These are phyloP conservation scores for Lactuca saligna DNA, from an alignment of 129 eudicot genomes.

Conservation along the genomic window DNA sequence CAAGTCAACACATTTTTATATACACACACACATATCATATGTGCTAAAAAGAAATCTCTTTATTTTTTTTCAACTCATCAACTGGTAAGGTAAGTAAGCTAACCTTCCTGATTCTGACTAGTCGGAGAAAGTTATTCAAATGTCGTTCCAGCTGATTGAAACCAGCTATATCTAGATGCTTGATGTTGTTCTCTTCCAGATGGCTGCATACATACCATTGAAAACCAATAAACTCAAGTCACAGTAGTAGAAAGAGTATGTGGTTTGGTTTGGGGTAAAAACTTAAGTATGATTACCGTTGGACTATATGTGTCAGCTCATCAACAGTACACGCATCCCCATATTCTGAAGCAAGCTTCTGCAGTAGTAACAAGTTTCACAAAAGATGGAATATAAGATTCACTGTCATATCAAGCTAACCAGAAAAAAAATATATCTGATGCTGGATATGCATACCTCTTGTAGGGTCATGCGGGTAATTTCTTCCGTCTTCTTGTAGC, in stretches of 20 bases:
- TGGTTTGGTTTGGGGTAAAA: background rate
- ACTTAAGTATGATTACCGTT: slow-evolving; percentile 15
- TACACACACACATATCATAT: too few relatives aligned
- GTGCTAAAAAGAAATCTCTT: too few relatives aligned
- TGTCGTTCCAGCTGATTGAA: slow-evolving; percentile 25
- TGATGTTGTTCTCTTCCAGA: slow-evolving; percentile 20
- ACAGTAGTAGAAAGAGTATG: background rate
- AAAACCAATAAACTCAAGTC: background rate
- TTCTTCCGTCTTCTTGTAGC: slow-evolving; percentile 8
- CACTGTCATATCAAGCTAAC: background rate
- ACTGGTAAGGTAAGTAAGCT: background rate
- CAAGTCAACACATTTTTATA: background rate
- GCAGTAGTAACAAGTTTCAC: background rate
- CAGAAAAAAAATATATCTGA: background rate
- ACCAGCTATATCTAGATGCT: slow-evolving; percentile 20
- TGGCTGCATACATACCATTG: slow-evolving; percentile 19
- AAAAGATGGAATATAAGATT: slow-evolving; percentile 7
- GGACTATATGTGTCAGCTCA: slow-evolving; percentile 22
- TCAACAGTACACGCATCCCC: background rate
- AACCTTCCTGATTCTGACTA: slow-evolving; percentile 30
- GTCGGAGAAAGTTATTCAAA: slow-evolving; percentile 22
- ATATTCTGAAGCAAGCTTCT: slow-evolving; percentile 20
- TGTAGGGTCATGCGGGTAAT: background rate
- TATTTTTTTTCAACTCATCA: too few relatives aligned
- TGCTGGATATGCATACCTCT: slow-evolving; percentile 17